Conservation (phyloP, 2,329 filamentous ascomycete species). For the Aaosphaeria arxii region DNA sequence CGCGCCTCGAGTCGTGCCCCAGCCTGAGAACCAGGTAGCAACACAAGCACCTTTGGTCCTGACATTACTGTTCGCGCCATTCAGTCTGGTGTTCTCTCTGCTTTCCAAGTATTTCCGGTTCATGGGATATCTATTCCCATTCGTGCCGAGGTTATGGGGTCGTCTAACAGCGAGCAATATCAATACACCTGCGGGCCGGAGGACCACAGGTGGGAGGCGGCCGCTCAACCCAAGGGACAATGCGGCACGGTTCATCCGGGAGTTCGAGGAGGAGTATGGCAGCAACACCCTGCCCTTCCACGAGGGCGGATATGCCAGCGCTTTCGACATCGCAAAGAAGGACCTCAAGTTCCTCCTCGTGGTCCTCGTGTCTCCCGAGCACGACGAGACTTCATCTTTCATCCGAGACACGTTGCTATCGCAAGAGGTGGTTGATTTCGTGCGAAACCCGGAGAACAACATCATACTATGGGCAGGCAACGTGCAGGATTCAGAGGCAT, state of each 20-base stretch:
- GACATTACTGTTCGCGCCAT: slow-evolving; percentile 74
- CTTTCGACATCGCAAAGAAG: slow-evolving; percentile 83
- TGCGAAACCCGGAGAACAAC: slow-evolving; percentile 73
- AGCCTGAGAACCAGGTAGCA: slow-evolving; percentile 61
- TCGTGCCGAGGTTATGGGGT: slow-evolving; percentile 65
- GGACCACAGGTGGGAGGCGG: slow-evolving; percentile 67
- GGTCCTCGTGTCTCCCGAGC: slow-evolving; percentile 83
- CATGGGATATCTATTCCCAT: slow-evolving; percentile 74
- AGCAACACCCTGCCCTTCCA: slow-evolving; percentile 69
- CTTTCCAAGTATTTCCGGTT: slow-evolving; percentile 68
- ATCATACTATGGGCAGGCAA: slow-evolving; percentile 91
- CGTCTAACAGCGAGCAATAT: slow-evolving; percentile 49
- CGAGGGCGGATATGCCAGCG: slow-evolving; percentile 88
- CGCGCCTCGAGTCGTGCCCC: slow-evolving; percentile 84
- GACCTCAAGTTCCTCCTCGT: slow-evolving; percentile 92
- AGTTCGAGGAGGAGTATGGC: slow-evolving; percentile 94
- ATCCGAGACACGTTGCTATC: slow-evolving; percentile 78
- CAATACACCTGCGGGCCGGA: slow-evolving; percentile 40
- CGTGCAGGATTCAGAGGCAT: slow-evolving; percentile 88
- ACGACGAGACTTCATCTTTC: slow-evolving; percentile 85
- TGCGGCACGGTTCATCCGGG: slow-evolving; percentile 80
- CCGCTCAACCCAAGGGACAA: slow-evolving; percentile 83
- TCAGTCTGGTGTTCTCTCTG: slow-evolving; percentile 72
- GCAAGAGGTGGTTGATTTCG: slow-evolving; percentile 68
- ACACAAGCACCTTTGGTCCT: slow-evolving; percentile 74